Evolutionary conservation across 257 asterid species (phyloP).

Genomic region (Solanum sitiens): DNA sequence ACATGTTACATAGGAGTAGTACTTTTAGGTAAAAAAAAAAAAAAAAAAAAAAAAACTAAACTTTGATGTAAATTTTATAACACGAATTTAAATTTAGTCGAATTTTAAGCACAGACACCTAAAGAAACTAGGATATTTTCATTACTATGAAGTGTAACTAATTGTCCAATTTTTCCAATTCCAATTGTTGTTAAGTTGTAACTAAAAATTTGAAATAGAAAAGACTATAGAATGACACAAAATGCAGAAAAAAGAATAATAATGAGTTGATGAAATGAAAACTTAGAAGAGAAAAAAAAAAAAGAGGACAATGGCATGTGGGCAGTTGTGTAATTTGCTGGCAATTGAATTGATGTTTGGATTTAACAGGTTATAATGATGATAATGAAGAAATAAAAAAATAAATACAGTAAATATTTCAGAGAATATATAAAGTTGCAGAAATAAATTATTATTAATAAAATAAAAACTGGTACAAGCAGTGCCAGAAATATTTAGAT

Average conservation of each 20-base stretch:
- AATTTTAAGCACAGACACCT: neutral
- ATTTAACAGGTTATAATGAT: slow-evolving; percentile 3
- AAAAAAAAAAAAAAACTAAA: too few species aligned
- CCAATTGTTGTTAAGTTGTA: slow-evolving; percentile 17
- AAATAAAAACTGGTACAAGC: neutral
- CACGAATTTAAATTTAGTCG: neutral
- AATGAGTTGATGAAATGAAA: neutral
- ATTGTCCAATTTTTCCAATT: slow-evolving; percentile 12
- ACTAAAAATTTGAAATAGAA: slow-evolving; percentile 4
- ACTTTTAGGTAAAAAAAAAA: neutral
- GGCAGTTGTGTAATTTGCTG: slow-evolving; percentile 5
- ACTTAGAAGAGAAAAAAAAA: neutral
- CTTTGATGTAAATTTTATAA: neutral
- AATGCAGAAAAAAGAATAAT: slow-evolving; percentile 4
- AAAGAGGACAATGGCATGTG: slow-evolving; percentile 1
- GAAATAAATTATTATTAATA: neutral
- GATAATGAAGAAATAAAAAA: neutral
- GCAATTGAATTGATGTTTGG: neutral
- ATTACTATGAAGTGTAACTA: neutral
- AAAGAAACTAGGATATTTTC: neutral
- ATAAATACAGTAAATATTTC: neutral
- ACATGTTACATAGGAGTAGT: too few species aligned
- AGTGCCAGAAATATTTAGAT: neutral
- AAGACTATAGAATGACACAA: slow-evolving; percentile 13
- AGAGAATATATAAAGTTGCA: neutral